phyloP scores from a whole-genome alignment of 306 rosid species.

The Myrica gale region DNA sequence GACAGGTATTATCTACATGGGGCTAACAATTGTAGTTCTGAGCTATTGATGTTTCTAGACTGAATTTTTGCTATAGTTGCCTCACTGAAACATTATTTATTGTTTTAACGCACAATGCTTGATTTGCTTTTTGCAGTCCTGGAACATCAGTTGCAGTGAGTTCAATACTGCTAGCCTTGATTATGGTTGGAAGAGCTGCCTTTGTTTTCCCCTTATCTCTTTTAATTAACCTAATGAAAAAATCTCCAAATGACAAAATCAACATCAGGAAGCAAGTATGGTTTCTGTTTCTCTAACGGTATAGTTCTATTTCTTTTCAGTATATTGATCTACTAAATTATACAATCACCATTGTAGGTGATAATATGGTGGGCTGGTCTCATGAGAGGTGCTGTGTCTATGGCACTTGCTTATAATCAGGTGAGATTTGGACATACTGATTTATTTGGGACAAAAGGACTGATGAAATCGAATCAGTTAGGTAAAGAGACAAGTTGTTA shows the following conservation, averaged over 20 bases:
- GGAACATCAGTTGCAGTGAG: conserved; percentile 85
- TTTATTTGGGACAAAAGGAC: background rate
- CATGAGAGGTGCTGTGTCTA: conserved; percentile 99
- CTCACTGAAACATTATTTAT: background rate
- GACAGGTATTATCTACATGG: conserved; percentile 60
- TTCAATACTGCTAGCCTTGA: conserved; percentile 64
- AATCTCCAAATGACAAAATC: conserved; percentile 44
- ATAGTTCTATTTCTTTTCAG: conserved; percentile 1
- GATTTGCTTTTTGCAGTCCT: conserved; percentile 59
- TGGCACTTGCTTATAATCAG: conserved; percentile 98
- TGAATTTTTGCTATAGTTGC: conserved; percentile 16
- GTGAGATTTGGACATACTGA: conserved; percentile 34
- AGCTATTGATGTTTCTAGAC: conserved; percentile 5
- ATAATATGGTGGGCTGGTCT: conserved; percentile 99
- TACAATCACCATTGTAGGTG: conserved; percentile 46
- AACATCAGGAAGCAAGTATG: conserved; percentile 72
- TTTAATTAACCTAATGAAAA: conserved; percentile 68
- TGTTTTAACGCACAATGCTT: conserved; percentile 2
- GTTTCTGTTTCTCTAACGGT: conserved; percentile 15
- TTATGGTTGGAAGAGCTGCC: conserved; percentile 86
- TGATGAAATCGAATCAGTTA: conserved; percentile 4
- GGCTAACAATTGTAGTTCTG: conserved; percentile 15
- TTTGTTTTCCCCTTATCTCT: conserved; percentile 90
- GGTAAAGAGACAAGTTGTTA: background rate
- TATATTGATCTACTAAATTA: conserved; percentile 19